Percentiles rank a stretch among this genome's conserved stretches.
phyloP scores from a whole-genome alignment of 768 basidiomycete genomes.

The Suillus sp. region DNA sequence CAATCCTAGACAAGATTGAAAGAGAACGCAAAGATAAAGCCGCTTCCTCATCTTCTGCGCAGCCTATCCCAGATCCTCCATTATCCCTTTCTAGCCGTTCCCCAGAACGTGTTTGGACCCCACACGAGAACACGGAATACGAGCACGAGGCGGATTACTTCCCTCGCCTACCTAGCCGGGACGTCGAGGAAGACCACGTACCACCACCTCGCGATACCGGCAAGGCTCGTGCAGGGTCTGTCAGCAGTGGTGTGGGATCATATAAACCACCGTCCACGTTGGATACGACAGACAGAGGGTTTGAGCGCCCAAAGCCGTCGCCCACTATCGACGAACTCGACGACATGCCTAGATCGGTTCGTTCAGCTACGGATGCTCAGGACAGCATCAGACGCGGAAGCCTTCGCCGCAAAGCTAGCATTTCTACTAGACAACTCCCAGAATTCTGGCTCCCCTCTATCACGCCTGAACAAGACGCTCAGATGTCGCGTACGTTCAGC shows the following conservation, averaged over 20 bases:
- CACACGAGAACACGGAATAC: conserved; percentile 22
- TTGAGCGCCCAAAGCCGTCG: conserved; percentile 25
- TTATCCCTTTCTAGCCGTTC: conserved; percentile 17
- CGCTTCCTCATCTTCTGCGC: conserved; percentile 15
- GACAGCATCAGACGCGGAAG: conserved; percentile 28
- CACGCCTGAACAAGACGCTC: conserved; percentile 46
- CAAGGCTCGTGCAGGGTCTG: conserved; percentile 31
- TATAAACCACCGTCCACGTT: conserved; percentile 30
- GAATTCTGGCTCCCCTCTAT: conserved; percentile 55
- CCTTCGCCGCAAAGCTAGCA: conserved; percentile 37
- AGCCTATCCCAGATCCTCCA: conserved; percentile 9
- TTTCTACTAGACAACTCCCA: conserved; percentile 38
- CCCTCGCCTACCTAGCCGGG: conserved; percentile 17
- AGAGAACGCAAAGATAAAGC: conserved; percentile 33
- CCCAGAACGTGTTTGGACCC: conserved; percentile 22
- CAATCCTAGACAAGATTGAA: conserved; percentile 53
- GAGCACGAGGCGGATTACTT: conserved; percentile 30
- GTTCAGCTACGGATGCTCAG: conserved; percentile 25
- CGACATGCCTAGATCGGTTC: conserved; percentile 20
- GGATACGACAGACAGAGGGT: conserved; percentile 24
- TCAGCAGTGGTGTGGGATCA: conserved; percentile 26
- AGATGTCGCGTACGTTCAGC: conserved; percentile 42
- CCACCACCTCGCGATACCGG: conserved; percentile 15
- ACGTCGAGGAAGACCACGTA: conserved; percentile 30
- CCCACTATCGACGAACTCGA: conserved; percentile 34